Evolutionary conservation across 192 early-diverging fungal species (phyloP).

Genomic region (Gigaspora rosea): DNA sequence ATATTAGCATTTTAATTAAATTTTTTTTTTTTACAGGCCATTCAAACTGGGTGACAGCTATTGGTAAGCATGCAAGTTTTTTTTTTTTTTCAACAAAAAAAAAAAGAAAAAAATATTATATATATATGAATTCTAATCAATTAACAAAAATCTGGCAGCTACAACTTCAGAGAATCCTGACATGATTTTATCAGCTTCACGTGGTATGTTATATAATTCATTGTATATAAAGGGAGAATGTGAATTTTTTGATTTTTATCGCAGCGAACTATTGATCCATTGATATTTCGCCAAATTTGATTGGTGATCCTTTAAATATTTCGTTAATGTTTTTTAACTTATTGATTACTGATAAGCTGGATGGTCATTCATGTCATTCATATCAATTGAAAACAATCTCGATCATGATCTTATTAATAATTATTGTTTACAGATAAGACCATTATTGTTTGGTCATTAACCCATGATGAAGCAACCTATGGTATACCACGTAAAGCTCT

Average conservation of each 20-base stretch:
- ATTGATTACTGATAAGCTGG: not conserved
- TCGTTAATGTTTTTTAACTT: not conserved
- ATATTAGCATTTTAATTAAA: not conserved
- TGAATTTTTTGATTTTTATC: not conserved
- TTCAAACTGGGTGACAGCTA: slow-evolving; percentile 90
- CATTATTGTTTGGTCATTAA: slow-evolving; percentile 97
- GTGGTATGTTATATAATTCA: slow-evolving; percentile 63
- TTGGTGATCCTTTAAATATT: no score
- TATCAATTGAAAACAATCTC: not conserved
- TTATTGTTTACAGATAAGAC: slow-evolving; percentile 78
- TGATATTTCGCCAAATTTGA: no score
- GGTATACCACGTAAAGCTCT: slow-evolving; percentile 89
- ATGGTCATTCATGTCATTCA: not conserved
- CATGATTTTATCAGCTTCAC: slow-evolving; percentile 95
- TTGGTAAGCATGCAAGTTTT: slow-evolving; percentile 40
- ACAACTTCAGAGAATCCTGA: slow-evolving; percentile 95
- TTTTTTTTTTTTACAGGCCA: slow-evolving; percentile 57
- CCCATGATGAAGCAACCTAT: slow-evolving; percentile 91
- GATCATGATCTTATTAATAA: slow-evolving; percentile 22
- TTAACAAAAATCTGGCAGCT: slow-evolving; percentile 46
- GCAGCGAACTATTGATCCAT: no score
- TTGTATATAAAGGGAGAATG: not conserved
- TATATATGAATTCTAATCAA: not conserved
- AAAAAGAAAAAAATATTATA: not conserved
- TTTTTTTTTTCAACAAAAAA: not conserved